These are phyloP conservation scores for Trichomonas gallinae DNA, from an alignment of 208 protist genomes.

Conservation along the genomic window DNA sequence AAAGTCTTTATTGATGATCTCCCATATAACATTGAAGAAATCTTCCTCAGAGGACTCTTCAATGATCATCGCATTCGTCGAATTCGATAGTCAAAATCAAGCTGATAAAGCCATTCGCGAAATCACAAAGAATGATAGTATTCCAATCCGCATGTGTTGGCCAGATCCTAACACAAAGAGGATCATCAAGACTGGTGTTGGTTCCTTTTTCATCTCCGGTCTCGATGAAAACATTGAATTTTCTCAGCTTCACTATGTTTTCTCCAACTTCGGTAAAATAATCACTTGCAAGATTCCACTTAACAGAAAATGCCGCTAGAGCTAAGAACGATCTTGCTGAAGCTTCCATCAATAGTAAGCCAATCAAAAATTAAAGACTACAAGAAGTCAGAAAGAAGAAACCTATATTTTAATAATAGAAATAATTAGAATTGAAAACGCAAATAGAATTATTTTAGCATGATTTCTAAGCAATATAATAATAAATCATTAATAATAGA, in stretches of 20 bases:
- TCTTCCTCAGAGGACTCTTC: background rate
- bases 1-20: background rate
- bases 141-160: background rate
- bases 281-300: background rate
- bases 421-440: too few relatives aligned
- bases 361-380: background rate
- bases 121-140: background rate
- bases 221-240: background rate
- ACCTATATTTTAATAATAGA: too few relatives aligned
- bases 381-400: background rate
- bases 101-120: background rate
- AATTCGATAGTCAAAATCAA: background rate
- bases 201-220: background rate
- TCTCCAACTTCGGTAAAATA: constrained; percentile 1
- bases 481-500: too few relatives aligned
- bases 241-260: background rate
- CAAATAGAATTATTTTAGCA: too few relatives aligned
- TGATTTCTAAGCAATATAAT: too few relatives aligned
- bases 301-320: background rate
- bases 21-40: background rate
- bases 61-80: background rate
- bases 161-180: background rate
- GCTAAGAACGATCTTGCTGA: background rate
- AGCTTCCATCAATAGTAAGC: background rate
- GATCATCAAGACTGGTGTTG: background rate